Conservation (phyloP, 1,284 basidiomycete genomes). For the Ustilago tritici region DNA sequence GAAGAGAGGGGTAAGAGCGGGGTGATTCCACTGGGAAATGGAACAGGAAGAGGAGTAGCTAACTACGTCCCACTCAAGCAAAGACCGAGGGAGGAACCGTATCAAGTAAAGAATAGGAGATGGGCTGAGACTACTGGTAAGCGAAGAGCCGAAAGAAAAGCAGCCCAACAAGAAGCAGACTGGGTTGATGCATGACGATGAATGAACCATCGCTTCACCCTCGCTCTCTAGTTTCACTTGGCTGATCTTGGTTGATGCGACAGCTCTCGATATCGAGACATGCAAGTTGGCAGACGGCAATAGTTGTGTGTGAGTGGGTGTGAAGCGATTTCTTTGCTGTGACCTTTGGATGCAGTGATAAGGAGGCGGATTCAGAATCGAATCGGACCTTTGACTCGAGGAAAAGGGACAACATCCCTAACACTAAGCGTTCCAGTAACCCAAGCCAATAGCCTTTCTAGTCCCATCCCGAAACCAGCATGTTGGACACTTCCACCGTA, state of each 20-base stretch:
- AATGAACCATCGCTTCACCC: not conserved
- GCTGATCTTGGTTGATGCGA: too few species aligned
- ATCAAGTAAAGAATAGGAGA: constrained; percentile 34
- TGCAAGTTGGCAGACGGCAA: too few species aligned
- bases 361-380: constrained; percentile 32
- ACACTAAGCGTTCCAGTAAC: constrained; percentile 62
- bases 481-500: constrained; percentile 61
- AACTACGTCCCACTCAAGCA: constrained; percentile 24
- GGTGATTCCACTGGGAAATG: constrained; percentile 42
- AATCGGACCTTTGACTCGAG: constrained; percentile 54
- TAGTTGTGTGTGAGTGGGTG: too few species aligned
- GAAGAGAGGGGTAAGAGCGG: not conserved
- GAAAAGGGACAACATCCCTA: constrained; percentile 63
- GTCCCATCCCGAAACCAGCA: constrained; percentile 65
- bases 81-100: constrained; percentile 36
- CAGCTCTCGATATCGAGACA: too few species aligned
- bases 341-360: too few species aligned
- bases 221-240: too few species aligned
- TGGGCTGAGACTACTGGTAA: constrained; percentile 37
- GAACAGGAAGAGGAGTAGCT: constrained; percentile 23
- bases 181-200: not conserved
- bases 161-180: not conserved
- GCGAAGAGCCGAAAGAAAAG: constrained; percentile 22
- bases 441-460: constrained; percentile 66
- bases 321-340: too few species aligned